A percentile compares a stretch with the other conserved stretches of the same genome.
phyloP scores from a whole-genome alignment of 495 filamentous ascomycete species.

The Elaphomyces granulatus region DNA sequence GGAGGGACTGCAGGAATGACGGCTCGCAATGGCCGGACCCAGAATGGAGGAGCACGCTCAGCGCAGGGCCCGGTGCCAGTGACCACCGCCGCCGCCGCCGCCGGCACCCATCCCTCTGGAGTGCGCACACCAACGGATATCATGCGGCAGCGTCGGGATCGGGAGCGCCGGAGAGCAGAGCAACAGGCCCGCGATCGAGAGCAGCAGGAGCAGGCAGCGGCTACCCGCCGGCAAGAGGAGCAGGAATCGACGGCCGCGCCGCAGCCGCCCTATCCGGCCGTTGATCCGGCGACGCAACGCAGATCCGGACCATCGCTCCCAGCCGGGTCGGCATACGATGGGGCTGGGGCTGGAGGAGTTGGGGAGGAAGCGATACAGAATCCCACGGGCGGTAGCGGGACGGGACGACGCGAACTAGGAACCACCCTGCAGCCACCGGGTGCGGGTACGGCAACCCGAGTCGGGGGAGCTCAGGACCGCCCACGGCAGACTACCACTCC shows the following conservation, averaged over 20 bases:
- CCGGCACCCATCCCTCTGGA: slow-evolving; percentile 30
- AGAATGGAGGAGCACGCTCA: slow-evolving; percentile 35
- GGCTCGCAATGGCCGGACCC: slow-evolving; percentile 29
- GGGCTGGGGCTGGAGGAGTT: too few relatives aligned
- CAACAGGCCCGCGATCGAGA: slow-evolving; percentile 33
- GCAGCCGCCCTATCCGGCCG: slow-evolving; percentile 10
- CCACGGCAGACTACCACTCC: background rate
- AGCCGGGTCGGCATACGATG: too few relatives aligned
- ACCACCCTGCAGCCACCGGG: too few relatives aligned
- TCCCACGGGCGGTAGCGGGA: too few relatives aligned
- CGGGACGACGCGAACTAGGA: too few relatives aligned
- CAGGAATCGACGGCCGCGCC: slow-evolving; percentile 17
- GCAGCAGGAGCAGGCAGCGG: slow-evolving; percentile 38
- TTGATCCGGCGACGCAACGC: too few relatives aligned
- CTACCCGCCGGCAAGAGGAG: slow-evolving; percentile 39
- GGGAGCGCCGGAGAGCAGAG: slow-evolving; percentile 51
- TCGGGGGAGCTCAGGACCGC: background rate
- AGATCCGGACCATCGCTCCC: slow-evolving; percentile 12
- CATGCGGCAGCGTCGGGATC: slow-evolving; percentile 54
- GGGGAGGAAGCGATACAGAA: too few relatives aligned
- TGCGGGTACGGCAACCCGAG: too few relatives aligned
- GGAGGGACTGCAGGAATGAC: slow-evolving; percentile 26
- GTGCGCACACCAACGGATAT: slow-evolving; percentile 51
- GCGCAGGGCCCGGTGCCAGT: slow-evolving; percentile 34
- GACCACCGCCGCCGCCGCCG: slow-evolving; percentile 22